phyloP scores from a whole-genome alignment of 2,329 filamentous ascomycete species.

The Nakataea oryzae region DNA sequence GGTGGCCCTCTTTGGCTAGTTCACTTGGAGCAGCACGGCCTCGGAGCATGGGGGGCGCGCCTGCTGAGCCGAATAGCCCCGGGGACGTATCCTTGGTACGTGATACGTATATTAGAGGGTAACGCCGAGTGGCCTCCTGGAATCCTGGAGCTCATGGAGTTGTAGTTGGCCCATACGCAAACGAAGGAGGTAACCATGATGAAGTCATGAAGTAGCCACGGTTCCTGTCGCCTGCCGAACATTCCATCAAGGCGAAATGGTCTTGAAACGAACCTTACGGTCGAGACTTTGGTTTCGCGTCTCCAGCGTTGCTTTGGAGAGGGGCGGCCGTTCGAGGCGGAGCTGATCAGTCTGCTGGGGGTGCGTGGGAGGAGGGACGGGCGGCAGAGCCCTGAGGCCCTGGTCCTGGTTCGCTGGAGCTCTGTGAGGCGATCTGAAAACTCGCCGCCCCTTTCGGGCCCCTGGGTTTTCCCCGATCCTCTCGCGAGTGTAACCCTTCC shows the following conservation, averaged over 20 bases:
- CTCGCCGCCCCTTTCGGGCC: slow-evolving; percentile 8
- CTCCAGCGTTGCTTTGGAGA: neutral
- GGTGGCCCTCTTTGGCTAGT: too few species aligned
- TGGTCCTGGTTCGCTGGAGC: slow-evolving; percentile 6
- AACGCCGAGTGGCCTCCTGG: neutral
- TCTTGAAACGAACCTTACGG: neutral
- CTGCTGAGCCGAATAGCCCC: neutral
- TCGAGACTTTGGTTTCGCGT: neutral
- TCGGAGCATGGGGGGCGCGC: too few species aligned
- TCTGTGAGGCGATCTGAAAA: slow-evolving; percentile 8
- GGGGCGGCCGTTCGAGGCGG: neutral
- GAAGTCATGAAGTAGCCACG: neutral
- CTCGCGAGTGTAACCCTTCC: neutral
- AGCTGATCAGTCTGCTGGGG: neutral
- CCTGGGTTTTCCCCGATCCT: slow-evolving; percentile 2
- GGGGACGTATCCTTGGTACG: neutral
- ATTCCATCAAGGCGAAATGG: neutral
- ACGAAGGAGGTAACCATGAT: neutral
- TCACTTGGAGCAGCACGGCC: too few species aligned
- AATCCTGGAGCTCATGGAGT: neutral
- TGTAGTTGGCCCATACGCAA: neutral
- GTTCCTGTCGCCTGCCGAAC: neutral
- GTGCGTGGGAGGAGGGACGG: neutral
- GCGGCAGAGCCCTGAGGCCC: neutral
- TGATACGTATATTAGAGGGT: neutral